Conservation (phyloP, 306 rosid species). For the Cucurbita ficifolia region DNA sequence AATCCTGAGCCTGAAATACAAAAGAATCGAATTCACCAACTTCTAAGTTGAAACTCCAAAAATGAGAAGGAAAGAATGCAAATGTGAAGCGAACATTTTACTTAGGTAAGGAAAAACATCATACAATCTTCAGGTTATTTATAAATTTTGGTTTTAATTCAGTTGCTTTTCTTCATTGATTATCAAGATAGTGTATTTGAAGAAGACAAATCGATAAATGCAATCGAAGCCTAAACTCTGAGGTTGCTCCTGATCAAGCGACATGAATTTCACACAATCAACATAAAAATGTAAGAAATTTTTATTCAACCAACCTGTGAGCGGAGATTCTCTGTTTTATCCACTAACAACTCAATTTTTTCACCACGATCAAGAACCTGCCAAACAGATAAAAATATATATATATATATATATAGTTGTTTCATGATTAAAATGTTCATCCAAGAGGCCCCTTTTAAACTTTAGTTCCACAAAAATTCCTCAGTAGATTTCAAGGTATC, state of each 20-base stretch:
- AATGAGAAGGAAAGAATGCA: too few relatives aligned
- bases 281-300: neutral
- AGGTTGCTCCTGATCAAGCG: neutral
- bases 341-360: constrained; percentile 84
- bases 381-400: neutral
- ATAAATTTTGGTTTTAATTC: neutral
- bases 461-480: neutral
- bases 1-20: constrained; percentile 49
- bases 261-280: neutral
- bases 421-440: neutral
- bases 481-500: neutral
- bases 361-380: constrained; percentile 99
- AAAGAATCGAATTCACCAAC: neutral
- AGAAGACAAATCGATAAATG: neutral
- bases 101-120: too few relatives aligned
- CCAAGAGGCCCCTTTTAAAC: neutral
- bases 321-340: constrained; percentile 88
- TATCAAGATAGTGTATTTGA: neutral
- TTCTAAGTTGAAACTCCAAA: too few relatives aligned
- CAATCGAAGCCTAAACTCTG: neutral
- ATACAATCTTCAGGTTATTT: neutral
- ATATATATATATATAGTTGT: too few relatives aligned
- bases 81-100: too few relatives aligned
- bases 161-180: neutral
- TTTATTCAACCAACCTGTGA: constrained; percentile 51